Base-by-base conservation (phyloP, 2,329 filamentous ascomycete genomes). In the Chaetothyriales sp. region DNA sequence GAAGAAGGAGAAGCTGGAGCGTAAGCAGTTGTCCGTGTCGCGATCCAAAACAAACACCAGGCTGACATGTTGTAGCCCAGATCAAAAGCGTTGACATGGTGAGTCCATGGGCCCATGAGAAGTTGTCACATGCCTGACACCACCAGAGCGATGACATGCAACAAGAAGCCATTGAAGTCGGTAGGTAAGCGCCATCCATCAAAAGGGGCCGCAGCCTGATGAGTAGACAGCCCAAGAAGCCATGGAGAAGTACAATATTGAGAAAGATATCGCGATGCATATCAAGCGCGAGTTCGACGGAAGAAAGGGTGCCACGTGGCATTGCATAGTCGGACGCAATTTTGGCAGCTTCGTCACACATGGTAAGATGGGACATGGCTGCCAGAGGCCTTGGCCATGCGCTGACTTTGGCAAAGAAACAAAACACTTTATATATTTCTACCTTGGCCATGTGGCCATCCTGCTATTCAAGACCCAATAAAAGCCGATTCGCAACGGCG, bases 401-500 rank as follows among this genome's bases (percentile, higher is more conserved):
- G 28, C 33, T 43, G 45, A 48, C 18, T 15, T 15, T 46, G 2
- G 7, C 44, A 40, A 73, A 95, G 92, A 97, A 71, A 97, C 92
- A 25, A 97, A 97, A 75, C 92, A 98, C 72, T 98, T 98, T 76
- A 95, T 98, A 69, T 98, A 98, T 76, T 98, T 98, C 76, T 98
- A 98, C 75, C 85, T 98, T 54, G 92, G 92, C 51, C 92, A 97
- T 77, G 95, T 89, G 70, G 92, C 92, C 54, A 97, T 98, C 67
- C 79, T 98, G 52, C 82, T 98, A 50, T 98, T 97, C 82, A 98
- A 98, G 79, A 98, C 92, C 43, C 90, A 95, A 80, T 97, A 53
- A 55, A 25, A 47, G 22, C 43, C 7, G 5, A 28, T n/a, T 20
- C 10, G 13, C 25, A 5, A n/a, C 18, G 28, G 25, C 33, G 25